phyloP scores from a whole-genome alignment of 2,329 filamentous ascomycete genomes.

The Penicillium rolfsii region DNA sequence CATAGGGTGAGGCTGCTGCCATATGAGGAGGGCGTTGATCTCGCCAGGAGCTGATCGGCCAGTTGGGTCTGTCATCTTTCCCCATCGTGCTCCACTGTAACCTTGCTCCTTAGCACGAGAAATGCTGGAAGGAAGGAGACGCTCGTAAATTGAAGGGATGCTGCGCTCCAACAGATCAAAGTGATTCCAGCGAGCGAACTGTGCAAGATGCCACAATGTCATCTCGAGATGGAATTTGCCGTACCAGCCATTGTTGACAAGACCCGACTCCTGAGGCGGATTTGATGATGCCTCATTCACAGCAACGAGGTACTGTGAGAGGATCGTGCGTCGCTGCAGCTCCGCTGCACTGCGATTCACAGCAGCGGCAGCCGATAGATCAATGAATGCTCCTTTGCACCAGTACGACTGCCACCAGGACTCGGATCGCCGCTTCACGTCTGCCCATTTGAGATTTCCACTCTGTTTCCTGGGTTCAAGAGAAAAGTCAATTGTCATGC shows the following conservation, averaged over 20 bases:
- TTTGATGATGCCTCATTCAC: background rate
- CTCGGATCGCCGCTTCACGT: background rate
- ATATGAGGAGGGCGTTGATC: background rate
- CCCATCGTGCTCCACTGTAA: background rate
- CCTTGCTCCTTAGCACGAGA: background rate
- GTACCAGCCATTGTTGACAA: conserved; percentile 19
- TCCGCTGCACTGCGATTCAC: background rate
- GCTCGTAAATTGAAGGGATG: background rate
- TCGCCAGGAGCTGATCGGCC: background rate
- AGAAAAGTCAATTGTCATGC: background rate
- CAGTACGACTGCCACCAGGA: background rate
- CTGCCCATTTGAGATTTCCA: background rate
- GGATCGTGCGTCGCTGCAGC: background rate
- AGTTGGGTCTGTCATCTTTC: background rate
- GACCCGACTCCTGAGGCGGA: conserved; percentile 12
- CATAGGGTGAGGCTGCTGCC: background rate
- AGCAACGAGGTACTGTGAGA: background rate
- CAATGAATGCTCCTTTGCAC: background rate
- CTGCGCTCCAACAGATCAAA: conserved; percentile 13
- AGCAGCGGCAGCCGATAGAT: background rate
- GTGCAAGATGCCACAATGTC: conserved; percentile 14
- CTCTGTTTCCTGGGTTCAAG: background rate
- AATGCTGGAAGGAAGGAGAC: background rate
- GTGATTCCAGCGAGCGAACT: conserved; percentile 16
- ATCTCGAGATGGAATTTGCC: conserved; percentile 20